Conservation (phyloP, 1,284 basidiomycete species). For the Gomphus bonarii region DNA sequence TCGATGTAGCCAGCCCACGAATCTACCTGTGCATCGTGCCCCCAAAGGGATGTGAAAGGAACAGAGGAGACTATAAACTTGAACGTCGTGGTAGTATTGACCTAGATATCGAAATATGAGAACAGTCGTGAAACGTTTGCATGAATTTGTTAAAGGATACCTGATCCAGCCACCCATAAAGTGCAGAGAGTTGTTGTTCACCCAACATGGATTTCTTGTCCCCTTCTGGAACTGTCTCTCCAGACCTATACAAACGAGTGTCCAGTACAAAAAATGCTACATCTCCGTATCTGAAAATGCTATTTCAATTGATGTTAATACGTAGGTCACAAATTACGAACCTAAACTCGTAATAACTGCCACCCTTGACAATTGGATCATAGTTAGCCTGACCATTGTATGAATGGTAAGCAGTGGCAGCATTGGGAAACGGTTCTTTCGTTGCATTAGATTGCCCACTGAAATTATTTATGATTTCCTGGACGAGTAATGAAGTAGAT, state of each 20-base stretch:
- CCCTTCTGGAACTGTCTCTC: slow-evolving; percentile 30
- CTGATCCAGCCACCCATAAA: slow-evolving; percentile 57
- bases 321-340: slow-evolving; percentile 17
- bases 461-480: slow-evolving; percentile 51
- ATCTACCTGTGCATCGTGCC: slow-evolving; percentile 52
- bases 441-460: slow-evolving; percentile 45
- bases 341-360: slow-evolving; percentile 55
- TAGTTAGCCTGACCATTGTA: slow-evolving; percentile 66
- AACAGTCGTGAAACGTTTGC: not conserved
- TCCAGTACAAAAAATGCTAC: slow-evolving; percentile 75
- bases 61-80: slow-evolving; percentile 76
- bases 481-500: slow-evolving; percentile 1
- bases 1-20: slow-evolving; percentile 63
- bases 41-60: slow-evolving; percentile 74
- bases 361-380: slow-evolving; percentile 33
- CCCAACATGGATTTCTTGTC: slow-evolving; percentile 59
- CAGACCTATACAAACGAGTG: slow-evolving; percentile 57
- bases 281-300: slow-evolving; percentile 38
- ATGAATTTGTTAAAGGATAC: too few species aligned
- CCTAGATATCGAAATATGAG: slow-evolving; percentile 25
- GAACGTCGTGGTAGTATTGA: slow-evolving; percentile 68
- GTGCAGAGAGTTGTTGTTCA: slow-evolving; percentile 48
- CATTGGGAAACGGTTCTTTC: slow-evolving; percentile 45
- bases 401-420: slow-evolving; percentile 50
- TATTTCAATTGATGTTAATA: slow-evolving; percentile 15